Conservation (phyloP, 345 rosid species). For the Eucalyptus polyanthemos region DNA sequence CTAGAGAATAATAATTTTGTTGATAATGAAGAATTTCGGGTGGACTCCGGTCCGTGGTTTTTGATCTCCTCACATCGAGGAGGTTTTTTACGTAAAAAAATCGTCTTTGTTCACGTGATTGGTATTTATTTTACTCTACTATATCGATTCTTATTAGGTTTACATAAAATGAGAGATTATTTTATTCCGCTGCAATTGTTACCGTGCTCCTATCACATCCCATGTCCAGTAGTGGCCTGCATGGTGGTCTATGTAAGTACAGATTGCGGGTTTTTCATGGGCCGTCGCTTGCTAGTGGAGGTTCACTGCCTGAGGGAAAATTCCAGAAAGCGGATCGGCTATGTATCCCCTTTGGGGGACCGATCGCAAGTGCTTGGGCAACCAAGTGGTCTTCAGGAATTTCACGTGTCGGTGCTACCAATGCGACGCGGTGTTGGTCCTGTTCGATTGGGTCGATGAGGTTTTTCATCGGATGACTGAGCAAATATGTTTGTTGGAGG, state of each 20-base stretch:
- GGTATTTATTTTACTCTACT: too few species aligned
- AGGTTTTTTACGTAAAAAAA: too few species aligned
- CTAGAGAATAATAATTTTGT: too few species aligned
- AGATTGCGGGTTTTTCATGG: background rate
- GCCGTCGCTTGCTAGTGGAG: background rate
- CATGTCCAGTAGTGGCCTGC: background rate
- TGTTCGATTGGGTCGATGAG: background rate
- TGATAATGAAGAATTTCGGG: too few species aligned
- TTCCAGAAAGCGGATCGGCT: background rate
- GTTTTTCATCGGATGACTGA: background rate
- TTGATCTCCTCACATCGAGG: too few species aligned
- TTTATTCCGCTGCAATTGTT: too few species aligned
- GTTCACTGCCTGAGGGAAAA: background rate
- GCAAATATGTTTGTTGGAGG: background rate
- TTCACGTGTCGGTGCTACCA: background rate
- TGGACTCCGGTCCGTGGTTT: too few species aligned
- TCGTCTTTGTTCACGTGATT: too few species aligned
- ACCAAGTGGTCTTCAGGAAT: background rate
- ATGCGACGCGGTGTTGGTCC: background rate
- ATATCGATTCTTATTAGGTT: too few species aligned
- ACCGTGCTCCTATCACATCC: too few species aligned
- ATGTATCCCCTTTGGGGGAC: background rate
- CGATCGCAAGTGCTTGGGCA: background rate
- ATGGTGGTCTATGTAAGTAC: background rate
- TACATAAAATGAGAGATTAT: fast-evolving